Evolutionary conservation across 441 rosid species (phyloP).

Genomic region (Erodium trifolium): DNA sequence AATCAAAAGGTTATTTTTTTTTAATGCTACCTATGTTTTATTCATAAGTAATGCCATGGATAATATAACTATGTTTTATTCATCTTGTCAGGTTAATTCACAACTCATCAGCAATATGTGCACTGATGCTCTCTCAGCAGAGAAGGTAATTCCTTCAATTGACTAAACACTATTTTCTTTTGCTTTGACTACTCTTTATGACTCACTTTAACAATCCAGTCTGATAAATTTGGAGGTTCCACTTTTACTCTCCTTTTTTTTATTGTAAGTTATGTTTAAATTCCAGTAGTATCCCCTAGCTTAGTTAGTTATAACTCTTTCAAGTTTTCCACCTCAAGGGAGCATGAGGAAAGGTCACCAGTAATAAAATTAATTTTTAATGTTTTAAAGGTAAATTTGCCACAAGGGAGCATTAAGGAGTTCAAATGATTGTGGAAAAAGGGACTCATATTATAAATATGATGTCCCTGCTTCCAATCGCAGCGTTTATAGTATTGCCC

Average conservation of each 20-base stretch:
- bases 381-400: background rate
- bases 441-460: background rate
- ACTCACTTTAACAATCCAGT: background rate
- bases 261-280: background rate
- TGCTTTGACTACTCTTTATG: background rate
- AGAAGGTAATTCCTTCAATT: slow-evolving; percentile 51
- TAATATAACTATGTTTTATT: slow-evolving; percentile 3
- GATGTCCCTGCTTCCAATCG: background rate
- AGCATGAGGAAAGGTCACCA: background rate
- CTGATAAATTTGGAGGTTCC: background rate
- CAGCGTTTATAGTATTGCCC: too few relatives aligned
- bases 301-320: background rate
- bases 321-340: background rate
- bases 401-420: background rate
- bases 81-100: slow-evolving; percentile 63
- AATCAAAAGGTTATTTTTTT: background rate
- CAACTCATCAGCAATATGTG: slow-evolving; percentile 98
- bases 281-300: background rate
- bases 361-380: background rate
- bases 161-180: background rate
- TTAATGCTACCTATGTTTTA: background rate
- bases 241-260: background rate
- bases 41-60: background rate
- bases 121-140: slow-evolving; percentile 98
- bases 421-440: background rate